Conservation (phyloP, 2,329 filamentous ascomycete species). For the Sporothrix dimorphospora region DNA sequence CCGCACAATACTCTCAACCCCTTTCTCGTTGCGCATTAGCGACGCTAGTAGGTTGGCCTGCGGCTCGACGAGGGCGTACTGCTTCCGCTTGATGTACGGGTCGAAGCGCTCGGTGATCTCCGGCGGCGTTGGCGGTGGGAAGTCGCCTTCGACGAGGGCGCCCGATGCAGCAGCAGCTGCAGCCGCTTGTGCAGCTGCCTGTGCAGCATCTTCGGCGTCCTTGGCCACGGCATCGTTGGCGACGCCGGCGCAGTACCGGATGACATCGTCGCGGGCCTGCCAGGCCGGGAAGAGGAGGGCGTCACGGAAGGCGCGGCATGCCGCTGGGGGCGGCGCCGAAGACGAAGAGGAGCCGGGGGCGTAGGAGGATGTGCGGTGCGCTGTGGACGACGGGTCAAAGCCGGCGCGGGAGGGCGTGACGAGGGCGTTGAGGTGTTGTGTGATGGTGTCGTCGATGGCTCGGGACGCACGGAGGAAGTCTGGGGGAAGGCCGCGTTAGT, state of each 20-base stretch:
- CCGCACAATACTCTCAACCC: constrained; percentile 78
- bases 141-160: not conserved
- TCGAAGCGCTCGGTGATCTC: constrained; percentile 87
- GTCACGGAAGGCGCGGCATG: constrained; percentile 75
- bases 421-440: constrained; percentile 89
- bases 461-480: constrained; percentile 91
- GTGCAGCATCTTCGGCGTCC: constrained; percentile 59
- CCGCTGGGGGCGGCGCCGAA: constrained; percentile 59
- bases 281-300: constrained; percentile 84
- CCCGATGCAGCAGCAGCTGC: not conserved
- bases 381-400: constrained; percentile 81
- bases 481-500: too few relatives aligned
- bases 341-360: constrained; percentile 58
- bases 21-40: constrained; percentile 73
- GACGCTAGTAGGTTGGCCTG: constrained; percentile 78
- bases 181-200: not conserved
- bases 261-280: constrained; percentile 78
- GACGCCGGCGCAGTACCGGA: constrained; percentile 87
- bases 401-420: constrained; percentile 70
- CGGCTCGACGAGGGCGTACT: constrained; percentile 79
- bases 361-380: constrained; percentile 58
- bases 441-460: constrained; percentile 89
- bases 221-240: constrained; percentile 56
- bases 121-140: not conserved
- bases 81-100: constrained; percentile 79